Conservation (phyloP, 2,329 filamentous ascomycete species). For the Aquanectria penicillioides region DNA sequence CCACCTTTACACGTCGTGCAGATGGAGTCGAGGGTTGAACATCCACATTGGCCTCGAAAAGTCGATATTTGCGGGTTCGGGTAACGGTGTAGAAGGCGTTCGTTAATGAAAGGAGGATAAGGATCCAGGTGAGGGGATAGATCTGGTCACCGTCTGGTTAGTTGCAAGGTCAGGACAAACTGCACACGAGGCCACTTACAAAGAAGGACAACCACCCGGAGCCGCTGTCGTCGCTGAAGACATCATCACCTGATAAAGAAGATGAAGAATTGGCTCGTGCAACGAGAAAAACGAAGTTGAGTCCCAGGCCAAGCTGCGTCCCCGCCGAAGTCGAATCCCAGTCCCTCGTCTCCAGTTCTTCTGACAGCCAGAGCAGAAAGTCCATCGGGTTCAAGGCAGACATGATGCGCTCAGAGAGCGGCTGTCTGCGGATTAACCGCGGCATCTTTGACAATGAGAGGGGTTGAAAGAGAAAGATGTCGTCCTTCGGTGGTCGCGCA, state of each 20-base stretch:
- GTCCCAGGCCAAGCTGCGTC: constrained; percentile 75
- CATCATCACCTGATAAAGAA: constrained; percentile 73
- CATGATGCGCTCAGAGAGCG: constrained; percentile 83
- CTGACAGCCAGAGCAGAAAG: constrained; percentile 88
- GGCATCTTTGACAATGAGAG: constrained; percentile 62
- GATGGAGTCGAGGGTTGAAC: constrained; percentile 81
- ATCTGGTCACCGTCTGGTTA: constrained; percentile 58
- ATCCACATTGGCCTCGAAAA: constrained; percentile 90
- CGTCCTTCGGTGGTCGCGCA: constrained; percentile 11
- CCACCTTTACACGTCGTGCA: constrained; percentile 84
- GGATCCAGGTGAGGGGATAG: constrained; percentile 74
- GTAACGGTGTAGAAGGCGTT: constrained; percentile 87
- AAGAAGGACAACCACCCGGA: constrained; percentile 71
- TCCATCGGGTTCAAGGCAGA: constrained; percentile 87
- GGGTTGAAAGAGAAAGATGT: neutral
- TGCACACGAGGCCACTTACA: constrained; percentile 51
- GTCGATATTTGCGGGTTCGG: constrained; percentile 84
- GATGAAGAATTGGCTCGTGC: constrained; percentile 79
- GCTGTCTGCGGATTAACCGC: constrained; percentile 82
- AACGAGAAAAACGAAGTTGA: constrained; percentile 85
- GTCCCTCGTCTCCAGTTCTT: constrained; percentile 90
- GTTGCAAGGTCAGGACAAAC: constrained; percentile 6
- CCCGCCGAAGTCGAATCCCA: constrained; percentile 87
- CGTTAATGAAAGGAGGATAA: constrained; percentile 72
- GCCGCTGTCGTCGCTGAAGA: constrained; percentile 79